Evolutionary conservation across 148 eudicot genomes (phyloP), one percentile per base, ranked within the genome.

Genomic region (Rhododendron vialii): DNA sequence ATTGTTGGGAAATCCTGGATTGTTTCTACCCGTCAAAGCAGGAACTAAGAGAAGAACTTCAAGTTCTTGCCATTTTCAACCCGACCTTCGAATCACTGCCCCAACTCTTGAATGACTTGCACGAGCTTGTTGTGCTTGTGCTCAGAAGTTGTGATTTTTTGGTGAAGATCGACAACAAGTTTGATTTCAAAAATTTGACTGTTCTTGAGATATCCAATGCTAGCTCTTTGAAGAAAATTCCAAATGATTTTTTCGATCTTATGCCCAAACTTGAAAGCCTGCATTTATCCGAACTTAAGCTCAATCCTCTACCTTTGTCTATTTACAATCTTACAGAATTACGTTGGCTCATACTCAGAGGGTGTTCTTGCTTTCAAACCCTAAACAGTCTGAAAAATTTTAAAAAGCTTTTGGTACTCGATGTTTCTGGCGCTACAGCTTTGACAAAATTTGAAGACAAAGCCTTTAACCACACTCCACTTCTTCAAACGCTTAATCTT

Each of bases 141-240:
- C 88, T 90, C 43, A 81, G 92, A 87, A 81, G 84, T 41, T 87
- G 92, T 77, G 79, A 82, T 28, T 90, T 80, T 78, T 18, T 89
- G 88, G 43, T 83, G 55, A 30, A 80, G 4, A 12, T 84, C 3
- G 38, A 36, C 12, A 4, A 1, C 24, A 53, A 17, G 4, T 30
- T 84, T 3, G 78, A 45, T 7, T 2, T 17, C 48, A 11, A 59
- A 48, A 67, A 14, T 0, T 86, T 90, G 35, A 79, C 82, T 1
- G 85, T 84, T 69, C 87, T 90, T 11, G 88, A 90, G 82, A 86
- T 90, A 84, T 90, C 91, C 26, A 85, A 81, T 84, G 79, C 88
- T 30, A 82, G 80, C 36, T 80, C 86, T 43, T 80, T 90, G 20
- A 77, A 0, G 36, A 0, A 30, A 3, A 17, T 89, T 28, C 80